phyloP scores from a whole-genome alignment of 192 early-diverging fungal species.

The Bifiguratus adelaidae region DNA sequence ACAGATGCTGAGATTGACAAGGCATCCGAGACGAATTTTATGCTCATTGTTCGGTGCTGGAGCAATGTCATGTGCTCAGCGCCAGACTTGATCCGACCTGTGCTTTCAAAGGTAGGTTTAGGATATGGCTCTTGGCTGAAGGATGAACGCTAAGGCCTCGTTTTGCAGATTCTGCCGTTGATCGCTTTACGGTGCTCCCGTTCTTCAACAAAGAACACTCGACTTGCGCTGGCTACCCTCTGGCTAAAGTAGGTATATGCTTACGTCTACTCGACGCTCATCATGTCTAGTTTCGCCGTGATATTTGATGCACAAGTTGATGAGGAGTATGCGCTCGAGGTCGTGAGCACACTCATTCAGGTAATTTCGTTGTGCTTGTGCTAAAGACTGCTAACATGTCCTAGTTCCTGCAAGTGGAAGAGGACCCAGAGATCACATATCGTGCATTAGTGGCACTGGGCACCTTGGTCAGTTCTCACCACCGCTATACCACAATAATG shows the following conservation, averaged over 20 bases:
- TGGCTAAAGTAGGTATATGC: constrained; percentile 9
- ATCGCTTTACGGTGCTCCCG: neutral
- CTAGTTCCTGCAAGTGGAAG: constrained; percentile 36
- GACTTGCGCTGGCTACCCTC: constrained; percentile 19
- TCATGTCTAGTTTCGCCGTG: constrained; percentile 26
- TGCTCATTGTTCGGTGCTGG: constrained; percentile 39
- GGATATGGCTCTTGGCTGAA: constrained; percentile 4
- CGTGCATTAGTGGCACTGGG: constrained; percentile 50
- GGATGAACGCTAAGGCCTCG: constrained; percentile 14
- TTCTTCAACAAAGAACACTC: constrained; percentile 14
- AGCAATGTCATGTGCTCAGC: constrained; percentile 7
- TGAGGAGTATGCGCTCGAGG: constrained; percentile 36
- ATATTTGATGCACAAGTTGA: constrained; percentile 25
- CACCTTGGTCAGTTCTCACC: constrained; percentile 36
- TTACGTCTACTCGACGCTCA: neutral
- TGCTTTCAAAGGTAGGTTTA: constrained; percentile 17
- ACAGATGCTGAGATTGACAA: constrained; percentile 9
- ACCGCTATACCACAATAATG: neutral
- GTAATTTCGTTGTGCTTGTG: constrained; percentile 7
- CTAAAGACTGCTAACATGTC: neutral
- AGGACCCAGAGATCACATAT: constrained; percentile 49
- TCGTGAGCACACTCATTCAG: constrained; percentile 35
- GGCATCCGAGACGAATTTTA: constrained; percentile 55
- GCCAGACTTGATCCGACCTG: constrained; percentile 14
- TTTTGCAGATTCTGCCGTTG: constrained; percentile 12